phyloP scores from a whole-genome alignment of 805 yeast species.

The Starmera quercuum region DNA sequence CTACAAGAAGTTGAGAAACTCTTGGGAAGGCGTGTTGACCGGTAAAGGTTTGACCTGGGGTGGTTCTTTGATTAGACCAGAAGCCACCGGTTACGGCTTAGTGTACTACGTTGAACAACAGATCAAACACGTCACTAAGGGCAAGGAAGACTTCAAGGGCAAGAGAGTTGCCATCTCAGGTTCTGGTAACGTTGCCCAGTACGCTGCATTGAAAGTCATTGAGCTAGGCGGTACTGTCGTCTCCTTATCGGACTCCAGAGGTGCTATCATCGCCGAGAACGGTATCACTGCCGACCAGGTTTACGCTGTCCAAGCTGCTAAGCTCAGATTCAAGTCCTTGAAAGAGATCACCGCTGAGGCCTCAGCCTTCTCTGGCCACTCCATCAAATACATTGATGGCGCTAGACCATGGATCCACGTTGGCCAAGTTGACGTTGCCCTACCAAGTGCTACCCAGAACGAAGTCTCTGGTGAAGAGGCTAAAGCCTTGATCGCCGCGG shows the following conservation, averaged over 20 bases:
- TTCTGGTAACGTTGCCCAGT: slow-evolving; percentile 98
- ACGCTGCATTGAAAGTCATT: slow-evolving; percentile 94
- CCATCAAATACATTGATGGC: slow-evolving; percentile 80
- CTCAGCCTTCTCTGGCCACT: slow-evolving; percentile 46
- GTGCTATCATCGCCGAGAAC: slow-evolving; percentile 66
- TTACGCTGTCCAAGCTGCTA: slow-evolving; percentile 66
- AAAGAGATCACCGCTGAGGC: slow-evolving; percentile 55
- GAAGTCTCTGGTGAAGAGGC: slow-evolving; percentile 98
- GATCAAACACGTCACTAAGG: slow-evolving; percentile 88
- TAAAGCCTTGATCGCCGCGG: slow-evolving; percentile 84
- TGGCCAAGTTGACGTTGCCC: slow-evolving; percentile 89
- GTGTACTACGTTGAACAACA: slow-evolving; percentile 96
- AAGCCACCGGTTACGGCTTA: slow-evolving; percentile 98
- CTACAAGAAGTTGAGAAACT: slow-evolving; percentile 83
- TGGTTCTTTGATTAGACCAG: slow-evolving; percentile 98
- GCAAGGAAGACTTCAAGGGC: slow-evolving; percentile 85
- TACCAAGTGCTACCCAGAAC: slow-evolving; percentile 98
- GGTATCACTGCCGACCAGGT: slow-evolving; percentile 86
- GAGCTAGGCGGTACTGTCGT: slow-evolving; percentile 96
- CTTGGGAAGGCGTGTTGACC: slow-evolving; percentile 95
- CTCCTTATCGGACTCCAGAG: slow-evolving; percentile 92
- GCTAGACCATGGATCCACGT: slow-evolving; percentile 95
- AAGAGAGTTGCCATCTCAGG: slow-evolving; percentile 96
- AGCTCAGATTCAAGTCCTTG: slow-evolving; percentile 69
- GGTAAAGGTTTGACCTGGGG: slow-evolving; percentile 99